Conservation (phyloP, 345 rosid species). For the Lumnitzera racemosa region DNA sequence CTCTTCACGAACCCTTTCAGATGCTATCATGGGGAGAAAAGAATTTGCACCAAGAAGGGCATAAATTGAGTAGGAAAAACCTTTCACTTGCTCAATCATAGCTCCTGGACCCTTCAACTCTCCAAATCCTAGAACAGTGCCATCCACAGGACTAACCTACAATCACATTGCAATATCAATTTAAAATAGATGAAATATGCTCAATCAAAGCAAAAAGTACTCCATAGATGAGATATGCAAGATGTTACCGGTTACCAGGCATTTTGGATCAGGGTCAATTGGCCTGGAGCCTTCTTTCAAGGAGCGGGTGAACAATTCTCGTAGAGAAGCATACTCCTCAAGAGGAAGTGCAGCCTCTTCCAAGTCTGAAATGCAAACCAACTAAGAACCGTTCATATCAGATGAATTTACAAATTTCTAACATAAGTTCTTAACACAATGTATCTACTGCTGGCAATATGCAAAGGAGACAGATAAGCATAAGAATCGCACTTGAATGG, state of each 20-base stretch:
- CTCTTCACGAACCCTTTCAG: constrained; percentile 27
- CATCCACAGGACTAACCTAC: constrained; percentile 97
- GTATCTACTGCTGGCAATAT: not conserved
- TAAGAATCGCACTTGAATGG: constrained; percentile 61
- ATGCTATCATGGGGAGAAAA: constrained; percentile 55
- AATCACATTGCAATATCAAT: constrained; percentile 8
- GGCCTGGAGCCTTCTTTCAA: constrained; percentile 91
- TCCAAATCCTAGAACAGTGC: constrained; percentile 69
- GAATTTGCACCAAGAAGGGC: constrained; percentile 84
- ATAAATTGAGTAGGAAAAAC: constrained; percentile 71
- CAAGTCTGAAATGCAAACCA: constrained; percentile 46
- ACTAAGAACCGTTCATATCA: not conserved
- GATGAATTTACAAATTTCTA: not conserved
- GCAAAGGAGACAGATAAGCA: not conserved
- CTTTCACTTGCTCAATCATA: constrained; percentile 96
- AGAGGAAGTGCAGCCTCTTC: constrained; percentile 87
- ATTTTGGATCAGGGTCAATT: constrained; percentile 63
- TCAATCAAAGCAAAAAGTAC: constrained; percentile 6
- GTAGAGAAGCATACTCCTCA: constrained; percentile 67
- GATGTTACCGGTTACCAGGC: constrained; percentile 94
- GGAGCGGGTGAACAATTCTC: constrained; percentile 80
- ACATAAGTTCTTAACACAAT: not conserved
- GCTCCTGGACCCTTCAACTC: constrained; percentile 76
- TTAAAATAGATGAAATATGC: constrained; percentile 12
- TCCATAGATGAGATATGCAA: constrained; percentile 19